A percentile compares a stretch with the other conserved stretches of the same genome.
Conservation (phyloP, 1,284 basidiomycete genomes). For the Trichosporon faecale region DNA sequence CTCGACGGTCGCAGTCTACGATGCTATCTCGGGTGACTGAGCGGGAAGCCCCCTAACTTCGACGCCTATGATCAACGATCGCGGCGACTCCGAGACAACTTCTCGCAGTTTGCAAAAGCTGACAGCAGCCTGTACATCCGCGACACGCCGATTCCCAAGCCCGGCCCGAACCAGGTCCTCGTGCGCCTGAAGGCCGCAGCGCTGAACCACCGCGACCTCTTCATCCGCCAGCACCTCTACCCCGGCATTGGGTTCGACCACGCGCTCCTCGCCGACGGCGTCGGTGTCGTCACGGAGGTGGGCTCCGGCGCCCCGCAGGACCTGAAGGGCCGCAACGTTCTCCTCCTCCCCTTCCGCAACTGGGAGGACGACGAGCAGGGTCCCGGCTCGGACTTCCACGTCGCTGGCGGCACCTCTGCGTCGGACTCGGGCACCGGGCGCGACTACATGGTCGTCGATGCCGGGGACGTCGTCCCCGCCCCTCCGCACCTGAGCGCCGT, state of each 20-base stretch:
- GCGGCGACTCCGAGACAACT: no score
- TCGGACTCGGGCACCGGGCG: conserved; percentile 23
- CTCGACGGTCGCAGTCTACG: no score
- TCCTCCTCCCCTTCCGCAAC: conserved; percentile 19
- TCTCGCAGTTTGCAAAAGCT: conserved; percentile 8
- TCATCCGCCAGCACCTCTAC: conserved; percentile 25
- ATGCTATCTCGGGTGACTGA: no score
- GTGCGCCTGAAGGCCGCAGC: conserved; percentile 21
- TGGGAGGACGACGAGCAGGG: conserved; percentile 22
- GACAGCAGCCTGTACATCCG: conserved; percentile 20
- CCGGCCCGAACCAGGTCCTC: conserved; percentile 13
- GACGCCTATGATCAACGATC: no score
- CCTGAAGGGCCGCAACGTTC: conserved; percentile 6
- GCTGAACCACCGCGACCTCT: conserved; percentile 29
- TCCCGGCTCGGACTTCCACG: conserved; percentile 20
- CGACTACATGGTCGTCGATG: conserved; percentile 20
- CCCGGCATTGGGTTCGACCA: conserved; percentile 20
- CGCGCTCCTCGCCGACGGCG: conserved; percentile 21
- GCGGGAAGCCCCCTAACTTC: no score
- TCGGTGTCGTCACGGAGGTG: conserved; percentile 17
- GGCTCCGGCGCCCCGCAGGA: conserved; percentile 13
- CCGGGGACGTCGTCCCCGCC: conserved; percentile 24
- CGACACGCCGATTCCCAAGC: conserved; percentile 20
- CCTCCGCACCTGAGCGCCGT: conserved; percentile 18
- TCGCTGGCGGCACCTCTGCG: conserved; percentile 17